These are phyloP conservation scores for Aureobasidium lini DNA, from an alignment of 2,329 filamentous ascomycete genomes.

Conservation along the genomic window DNA sequence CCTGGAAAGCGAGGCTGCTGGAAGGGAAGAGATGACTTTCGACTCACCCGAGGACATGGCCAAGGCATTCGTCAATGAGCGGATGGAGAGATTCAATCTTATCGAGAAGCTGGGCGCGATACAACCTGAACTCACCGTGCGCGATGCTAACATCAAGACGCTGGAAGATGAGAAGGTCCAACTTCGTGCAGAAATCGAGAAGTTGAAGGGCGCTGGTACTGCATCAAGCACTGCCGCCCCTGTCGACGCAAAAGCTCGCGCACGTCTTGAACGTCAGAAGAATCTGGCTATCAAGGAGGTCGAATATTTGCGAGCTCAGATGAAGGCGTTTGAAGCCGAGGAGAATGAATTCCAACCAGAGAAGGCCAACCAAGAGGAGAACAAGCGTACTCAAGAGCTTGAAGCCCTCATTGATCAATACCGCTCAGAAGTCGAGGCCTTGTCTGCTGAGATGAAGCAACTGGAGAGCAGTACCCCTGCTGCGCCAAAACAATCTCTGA, in stretches of 20 bases:
- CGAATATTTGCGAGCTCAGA: constrained; percentile 84
- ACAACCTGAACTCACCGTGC: constrained; percentile 69
- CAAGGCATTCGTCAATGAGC: constrained; percentile 72
- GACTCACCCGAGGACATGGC: constrained; percentile 84
- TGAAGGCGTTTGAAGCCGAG: constrained; percentile 79
- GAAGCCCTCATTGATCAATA: constrained; percentile 84
- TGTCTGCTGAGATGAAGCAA: constrained; percentile 67
- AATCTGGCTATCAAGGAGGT: constrained; percentile 83
- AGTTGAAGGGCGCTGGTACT: constrained; percentile 44
- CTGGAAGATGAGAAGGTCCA: constrained; percentile 63
- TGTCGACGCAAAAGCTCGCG: constrained; percentile 56
- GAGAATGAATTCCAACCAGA: constrained; percentile 80
- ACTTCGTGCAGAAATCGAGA: constrained; percentile 63
- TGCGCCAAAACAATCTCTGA: constrained; percentile 41
- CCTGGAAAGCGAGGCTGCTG: constrained; percentile 59
- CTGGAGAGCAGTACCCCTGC: constrained; percentile 49
- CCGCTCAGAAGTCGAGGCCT: constrained; percentile 66
- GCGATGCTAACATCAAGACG: constrained; percentile 64
- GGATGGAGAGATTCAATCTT: constrained; percentile 71
- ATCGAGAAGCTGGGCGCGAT: constrained; percentile 71
- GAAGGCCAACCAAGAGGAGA: constrained; percentile 67
- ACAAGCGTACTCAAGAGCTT: constrained; percentile 67
- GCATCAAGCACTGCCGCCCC: constrained; percentile 28
- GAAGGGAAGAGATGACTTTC: constrained; percentile 61
- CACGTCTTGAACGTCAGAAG: constrained; percentile 78